Evolutionary conservation across 257 asterid species (phyloP).

Genomic region (Salvia miltiorrhiza): DNA sequence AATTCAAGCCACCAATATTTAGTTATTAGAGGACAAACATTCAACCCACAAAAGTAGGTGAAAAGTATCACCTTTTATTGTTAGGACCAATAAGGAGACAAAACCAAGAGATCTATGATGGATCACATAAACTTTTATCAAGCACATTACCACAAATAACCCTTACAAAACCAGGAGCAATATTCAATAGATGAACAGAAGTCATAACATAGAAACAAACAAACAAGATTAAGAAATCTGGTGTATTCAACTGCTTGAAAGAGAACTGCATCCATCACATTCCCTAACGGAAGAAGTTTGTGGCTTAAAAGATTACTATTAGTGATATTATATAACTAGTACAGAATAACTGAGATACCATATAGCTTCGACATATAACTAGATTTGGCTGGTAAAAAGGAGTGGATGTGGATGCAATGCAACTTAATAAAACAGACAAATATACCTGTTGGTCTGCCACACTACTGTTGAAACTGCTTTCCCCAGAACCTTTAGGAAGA

Average conservation of each 20-base stretch:
- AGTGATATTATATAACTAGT: too few relatives aligned
- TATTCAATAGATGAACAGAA: conserved; percentile 1
- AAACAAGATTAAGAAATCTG: neutral
- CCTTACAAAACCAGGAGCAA: neutral
- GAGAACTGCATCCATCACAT: neutral
- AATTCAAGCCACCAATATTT: neutral
- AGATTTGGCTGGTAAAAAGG: neutral
- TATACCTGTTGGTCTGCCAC: conserved; percentile 86
- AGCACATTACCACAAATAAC: neutral
- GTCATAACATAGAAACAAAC: neutral
- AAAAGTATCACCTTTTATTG: neutral
- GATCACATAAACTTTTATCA: neutral
- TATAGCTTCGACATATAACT: too few relatives aligned
- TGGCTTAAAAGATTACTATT: too few relatives aligned
- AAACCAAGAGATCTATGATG: neutral
- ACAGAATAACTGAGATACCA: too few relatives aligned
- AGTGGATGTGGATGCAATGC: neutral
- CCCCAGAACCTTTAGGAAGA: conserved; percentile 56
- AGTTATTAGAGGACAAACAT: neutral
- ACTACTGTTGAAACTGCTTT: conserved; percentile 82
- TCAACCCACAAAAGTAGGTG: neutral
- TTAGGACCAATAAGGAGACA: conserved; percentile 9
- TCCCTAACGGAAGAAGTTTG: neutral
- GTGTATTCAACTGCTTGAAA: neutral
- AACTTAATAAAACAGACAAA: conserved; percentile 14